Base-by-base conservation (phyloP, 2,329 filamentous ascomycete genomes). In the Aspergillus aculeatinus region DNA sequence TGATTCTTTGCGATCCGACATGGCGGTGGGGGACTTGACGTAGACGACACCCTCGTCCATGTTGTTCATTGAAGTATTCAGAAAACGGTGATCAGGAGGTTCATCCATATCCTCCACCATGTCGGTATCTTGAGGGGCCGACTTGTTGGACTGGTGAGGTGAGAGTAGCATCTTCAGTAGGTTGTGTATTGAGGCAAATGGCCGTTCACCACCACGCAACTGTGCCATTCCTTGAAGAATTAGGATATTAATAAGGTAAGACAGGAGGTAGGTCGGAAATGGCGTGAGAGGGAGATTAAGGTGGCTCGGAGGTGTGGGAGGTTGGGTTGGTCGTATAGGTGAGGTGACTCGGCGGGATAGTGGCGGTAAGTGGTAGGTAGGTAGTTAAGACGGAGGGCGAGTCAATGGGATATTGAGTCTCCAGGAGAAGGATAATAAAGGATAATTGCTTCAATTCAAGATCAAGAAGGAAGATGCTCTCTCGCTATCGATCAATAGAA, bases 21-120 rank as follows among this genome's bases (percentile, higher is more conserved):
- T 76, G 44, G 79, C 77, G 47, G 76, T 71, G 21, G 76, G 72
- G 10, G 80, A 75, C 67, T 85, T 85, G 58, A 76, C 71, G 68
- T 84, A 84, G 48, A 73, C 62, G 14, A 68, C 60, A 56, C 65
- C 67, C 47, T 71, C 65, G 55, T 71, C 63, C 59, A 67, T 58
- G 70, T 44, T 44, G 39, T 76, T 59, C 66, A 63, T 67, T 62
- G 75, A 65, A 39, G 67, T 62, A 58, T 67, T 71, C 14, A 71
- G 59, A 54, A 68, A 62, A 50, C 66, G 71, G 33, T 71, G 68
- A 66, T 97, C 93, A 69, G 93, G 92, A 53, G 93, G 93, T 76
- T 98, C 94, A 76, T 98, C 94, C 54, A 88, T 83, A 70, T 97
- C 94, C 65, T 89, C 85, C 60, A 83, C 79, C 67, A 87, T 75